These are phyloP conservation scores for Kernera saxatilis DNA, from an alignment of 345 rosid genomes.

Conservation along the genomic window DNA sequence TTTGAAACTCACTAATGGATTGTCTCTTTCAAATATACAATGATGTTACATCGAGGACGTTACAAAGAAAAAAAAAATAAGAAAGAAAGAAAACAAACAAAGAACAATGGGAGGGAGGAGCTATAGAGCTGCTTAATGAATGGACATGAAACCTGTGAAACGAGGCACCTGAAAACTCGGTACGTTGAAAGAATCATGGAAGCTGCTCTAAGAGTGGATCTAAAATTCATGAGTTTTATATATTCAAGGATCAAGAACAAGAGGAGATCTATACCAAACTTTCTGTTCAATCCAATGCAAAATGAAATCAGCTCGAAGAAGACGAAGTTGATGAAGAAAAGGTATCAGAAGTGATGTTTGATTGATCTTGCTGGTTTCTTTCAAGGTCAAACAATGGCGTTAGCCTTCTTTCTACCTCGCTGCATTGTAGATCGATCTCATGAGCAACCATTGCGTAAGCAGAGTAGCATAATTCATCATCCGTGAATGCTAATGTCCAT, in stretches of 20 bases:
- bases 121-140: conserved; percentile 25
- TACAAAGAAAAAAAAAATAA: not conserved
- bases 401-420: conserved; percentile 70
- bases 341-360: conserved; percentile 10
- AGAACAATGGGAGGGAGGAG: conserved; percentile 5
- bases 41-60: conserved; percentile 33
- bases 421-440: conserved; percentile 61
- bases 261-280: conserved; percentile 13
- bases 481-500: conserved; percentile 92
- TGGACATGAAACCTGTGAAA: conserved; percentile 25
- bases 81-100: conserved; percentile 7
- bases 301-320: not conserved
- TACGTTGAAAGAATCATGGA: conserved; percentile 42
- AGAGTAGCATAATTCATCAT: conserved; percentile 65
- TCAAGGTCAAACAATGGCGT: conserved; percentile 57
- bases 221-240: conserved; percentile 32
- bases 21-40: conserved; percentile 51
- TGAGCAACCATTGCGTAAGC: conserved; percentile 62
- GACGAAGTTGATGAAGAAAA: conserved; percentile 19
- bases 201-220: conserved; percentile 41
- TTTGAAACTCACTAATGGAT: not conserved
- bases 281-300: conserved; percentile 18
- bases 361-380: conserved; percentile 32
- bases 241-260: conserved; percentile 23
- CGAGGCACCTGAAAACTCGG: conserved; percentile 22